Base-by-base conservation (phyloP, 805 yeast genomes). In the Candida qinlingensis region DNA sequence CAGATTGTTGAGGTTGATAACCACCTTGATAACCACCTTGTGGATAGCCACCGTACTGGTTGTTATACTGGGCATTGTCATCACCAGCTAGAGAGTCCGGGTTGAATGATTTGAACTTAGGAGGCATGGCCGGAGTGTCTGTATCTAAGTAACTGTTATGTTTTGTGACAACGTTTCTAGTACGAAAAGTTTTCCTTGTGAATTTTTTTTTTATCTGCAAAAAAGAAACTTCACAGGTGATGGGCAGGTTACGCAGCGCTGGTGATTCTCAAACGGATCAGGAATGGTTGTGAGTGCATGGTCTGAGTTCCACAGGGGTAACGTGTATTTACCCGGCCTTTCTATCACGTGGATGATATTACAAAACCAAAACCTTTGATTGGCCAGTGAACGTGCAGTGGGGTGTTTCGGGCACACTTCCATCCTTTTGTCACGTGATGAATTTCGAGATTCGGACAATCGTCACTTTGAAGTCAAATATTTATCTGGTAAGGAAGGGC, bases 101-200 rank as follows among this genome's bases (percentile, higher is more conserved):
- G 48, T 57, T 64, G 26, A 44, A 46, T 1, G 66, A 59, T 55
- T 71, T 72, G 57, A 66, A 70, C 55, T 68, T 72, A 39, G 75
- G 75, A 50, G 75, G 75, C 72, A 68, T 59, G 2, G 34, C 34
- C 2, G 11, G 19, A 19, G 19, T 19, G 19, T 19, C 19, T 19
- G 19, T 19, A 19, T 19, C 19, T 2, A 19, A 19, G 19, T 19
- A 19, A 19, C 19, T 19, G 19, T 19, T 19, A 19, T 19, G 19
- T 19, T 19, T 19, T 19, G 19, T 19, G 19, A 19, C 19, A 19
- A 19, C 19, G 19, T 19, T 19, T 19, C 19, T 19, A 19, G 19
- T 19, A 19, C 19, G 19, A 19, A 19, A 19, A 19, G 19, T 19
- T 19, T 19, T 19, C 19, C 19, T 19, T 19, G 19, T 19, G 19